Percentiles rank a stretch among this genome's conserved stretches.
Conservation (phyloP, 108 stramenopile species). For the Tribonema minus region DNA sequence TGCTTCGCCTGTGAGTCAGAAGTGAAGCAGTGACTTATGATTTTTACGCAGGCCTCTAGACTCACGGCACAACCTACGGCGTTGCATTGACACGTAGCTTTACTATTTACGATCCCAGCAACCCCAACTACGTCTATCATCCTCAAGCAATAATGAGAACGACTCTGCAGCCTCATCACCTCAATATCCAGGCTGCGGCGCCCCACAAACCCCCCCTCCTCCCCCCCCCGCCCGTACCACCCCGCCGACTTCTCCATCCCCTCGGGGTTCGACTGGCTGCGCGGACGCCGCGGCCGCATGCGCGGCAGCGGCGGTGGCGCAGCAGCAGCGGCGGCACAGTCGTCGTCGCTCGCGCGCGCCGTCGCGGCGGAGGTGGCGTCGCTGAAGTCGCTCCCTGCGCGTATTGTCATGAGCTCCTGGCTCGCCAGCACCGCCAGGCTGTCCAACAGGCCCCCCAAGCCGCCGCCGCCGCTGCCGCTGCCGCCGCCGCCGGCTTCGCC, state of each 20-base stretch:
- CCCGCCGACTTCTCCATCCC: constrained; percentile 19
- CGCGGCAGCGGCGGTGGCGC: background rate
- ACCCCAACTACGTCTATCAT: too few species aligned
- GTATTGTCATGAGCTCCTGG: background rate
- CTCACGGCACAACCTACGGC: background rate
- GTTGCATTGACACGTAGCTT: background rate
- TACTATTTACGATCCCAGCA: too few species aligned
- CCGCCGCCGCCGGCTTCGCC: background rate
- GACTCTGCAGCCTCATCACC: background rate
- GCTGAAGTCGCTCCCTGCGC: background rate
- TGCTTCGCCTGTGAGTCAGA: background rate
- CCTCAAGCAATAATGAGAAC: too few species aligned
- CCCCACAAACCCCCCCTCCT: background rate
- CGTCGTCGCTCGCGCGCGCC: too few species aligned
- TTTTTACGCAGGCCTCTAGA: background rate
- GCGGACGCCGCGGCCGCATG: constrained; percentile 8
- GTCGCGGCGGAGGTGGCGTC: background rate
- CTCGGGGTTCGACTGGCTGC: constrained; percentile 13
- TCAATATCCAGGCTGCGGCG: background rate
- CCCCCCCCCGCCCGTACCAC: background rate
- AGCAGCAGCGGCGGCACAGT: background rate
- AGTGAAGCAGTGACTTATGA: too few species aligned
- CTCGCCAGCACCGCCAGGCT: background rate
- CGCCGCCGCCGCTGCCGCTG: background rate
- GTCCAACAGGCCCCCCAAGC: background rate